phyloP scores from a whole-genome alignment of 2,329 filamentous ascomycete species.

The Leptographium radiaticola region DNA sequence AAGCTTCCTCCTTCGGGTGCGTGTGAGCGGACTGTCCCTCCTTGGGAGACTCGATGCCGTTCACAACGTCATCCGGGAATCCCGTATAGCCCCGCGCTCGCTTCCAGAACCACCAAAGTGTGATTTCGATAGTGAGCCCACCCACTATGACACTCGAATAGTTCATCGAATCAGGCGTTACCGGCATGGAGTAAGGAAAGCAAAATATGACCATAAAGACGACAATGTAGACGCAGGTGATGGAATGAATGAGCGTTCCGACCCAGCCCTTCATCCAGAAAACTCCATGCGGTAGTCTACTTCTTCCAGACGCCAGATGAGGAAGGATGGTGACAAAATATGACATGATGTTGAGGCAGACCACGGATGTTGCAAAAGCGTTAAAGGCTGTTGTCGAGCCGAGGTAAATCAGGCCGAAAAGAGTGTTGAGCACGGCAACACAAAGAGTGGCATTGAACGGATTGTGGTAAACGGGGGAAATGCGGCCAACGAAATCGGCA shows the following conservation, averaged over 20 bases:
- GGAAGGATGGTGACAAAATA: constrained; percentile 53
- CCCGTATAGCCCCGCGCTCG: too few relatives aligned
- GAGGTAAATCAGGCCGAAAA: constrained; percentile 52
- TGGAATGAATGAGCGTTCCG: constrained; percentile 28
- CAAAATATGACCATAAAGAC: constrained; percentile 49
- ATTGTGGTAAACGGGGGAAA: constrained; percentile 20
- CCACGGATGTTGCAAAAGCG: constrained; percentile 44
- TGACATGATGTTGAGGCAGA: constrained; percentile 29
- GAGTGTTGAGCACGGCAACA: constrained; percentile 29
- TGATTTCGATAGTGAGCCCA: constrained; percentile 24
- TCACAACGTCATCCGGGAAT: too few relatives aligned
- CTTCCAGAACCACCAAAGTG: too few relatives aligned
- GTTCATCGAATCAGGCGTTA: constrained; percentile 32
- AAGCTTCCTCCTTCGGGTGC: too few relatives aligned
- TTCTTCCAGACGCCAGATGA: constrained; percentile 32
- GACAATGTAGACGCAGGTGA: constrained; percentile 39
- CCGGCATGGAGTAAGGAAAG: constrained; percentile 34
- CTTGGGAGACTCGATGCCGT: too few relatives aligned
- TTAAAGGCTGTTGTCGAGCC: constrained; percentile 54
- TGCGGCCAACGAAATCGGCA: constrained; percentile 15
- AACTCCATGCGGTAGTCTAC: constrained; percentile 35
- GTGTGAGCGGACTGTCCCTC: too few relatives aligned
- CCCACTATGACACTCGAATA: constrained; percentile 30
- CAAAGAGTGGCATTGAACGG: constrained; percentile 34
- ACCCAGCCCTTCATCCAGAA: constrained; percentile 35